Conservation (phyloP, 2,329 filamentous ascomycete species). For the Sphaerulina musiva region DNA sequence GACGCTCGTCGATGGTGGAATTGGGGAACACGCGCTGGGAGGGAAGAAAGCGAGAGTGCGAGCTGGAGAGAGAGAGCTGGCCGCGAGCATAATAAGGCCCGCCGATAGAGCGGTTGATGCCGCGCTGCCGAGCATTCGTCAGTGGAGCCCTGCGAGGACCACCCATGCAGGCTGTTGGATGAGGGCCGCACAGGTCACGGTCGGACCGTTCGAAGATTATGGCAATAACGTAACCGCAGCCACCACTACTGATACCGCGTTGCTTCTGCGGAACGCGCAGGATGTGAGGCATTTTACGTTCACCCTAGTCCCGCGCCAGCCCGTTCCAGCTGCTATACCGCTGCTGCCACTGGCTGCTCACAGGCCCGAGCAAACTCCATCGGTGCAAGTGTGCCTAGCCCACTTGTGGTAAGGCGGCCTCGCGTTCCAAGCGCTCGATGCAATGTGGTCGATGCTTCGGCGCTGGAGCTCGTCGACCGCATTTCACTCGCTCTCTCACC, state of each 20-base stretch:
- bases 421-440: slow-evolving; percentile 1
- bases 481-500: not conserved
- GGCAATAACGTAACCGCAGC: slow-evolving; percentile 18
- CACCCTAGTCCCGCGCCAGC: slow-evolving; percentile 7
- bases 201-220: slow-evolving; percentile 20
- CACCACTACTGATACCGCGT: slow-evolving; percentile 16
- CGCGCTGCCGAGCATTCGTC: slow-evolving; percentile 20
- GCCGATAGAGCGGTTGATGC: slow-evolving; percentile 13
- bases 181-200: slow-evolving; percentile 9
- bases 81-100: slow-evolving; percentile 5
- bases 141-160: slow-evolving; percentile 4
- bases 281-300: slow-evolving; percentile 13
- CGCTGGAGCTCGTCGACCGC: slow-evolving; percentile 3
- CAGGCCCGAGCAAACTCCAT: slow-evolving; percentile 12
- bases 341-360: slow-evolving; percentile 8
- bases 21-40: slow-evolving; percentile 16
- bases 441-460: slow-evolving; percentile 4
- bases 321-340: slow-evolving; percentile 1
- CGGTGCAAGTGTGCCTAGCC: not conserved
- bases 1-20: slow-evolving; percentile 10
- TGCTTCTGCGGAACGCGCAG: not conserved
- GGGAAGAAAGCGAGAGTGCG: slow-evolving; percentile 8
- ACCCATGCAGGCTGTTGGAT: slow-evolving; percentile 7
- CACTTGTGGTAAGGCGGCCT: not conserved
- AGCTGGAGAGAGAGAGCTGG: not conserved